A percentile compares a stretch with the other conserved stretches of the same genome.
Evolutionary conservation across 2,329 filamentous ascomycete genomes (phyloP).

Genomic region (Sordariomycetes sp.): DNA sequence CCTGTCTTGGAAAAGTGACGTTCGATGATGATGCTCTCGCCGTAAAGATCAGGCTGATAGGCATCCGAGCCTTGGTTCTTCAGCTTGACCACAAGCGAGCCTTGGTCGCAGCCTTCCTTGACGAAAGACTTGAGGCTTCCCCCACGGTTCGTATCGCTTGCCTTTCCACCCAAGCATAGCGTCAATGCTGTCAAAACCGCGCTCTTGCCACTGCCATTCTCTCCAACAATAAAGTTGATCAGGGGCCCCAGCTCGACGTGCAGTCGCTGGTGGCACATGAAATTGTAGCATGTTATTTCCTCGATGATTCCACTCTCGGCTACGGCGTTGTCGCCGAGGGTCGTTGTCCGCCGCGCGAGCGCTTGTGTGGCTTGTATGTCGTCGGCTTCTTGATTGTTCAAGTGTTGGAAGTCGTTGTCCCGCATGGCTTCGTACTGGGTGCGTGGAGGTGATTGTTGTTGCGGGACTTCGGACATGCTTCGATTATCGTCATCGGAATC

Average conservation of each 20-base stretch:
- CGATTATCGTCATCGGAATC: slow-evolving; percentile 18
- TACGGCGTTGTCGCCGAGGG: slow-evolving; percentile 58
- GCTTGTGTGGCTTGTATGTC: slow-evolving; percentile 58
- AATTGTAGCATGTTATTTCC: slow-evolving; percentile 79
- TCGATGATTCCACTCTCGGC: slow-evolving; percentile 84
- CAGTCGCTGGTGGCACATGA: slow-evolving; percentile 88
- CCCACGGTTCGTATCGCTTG: slow-evolving; percentile 84
- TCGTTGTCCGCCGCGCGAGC: slow-evolving; percentile 38
- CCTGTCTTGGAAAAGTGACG: slow-evolving; percentile 73
- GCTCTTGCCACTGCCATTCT: slow-evolving; percentile 97
- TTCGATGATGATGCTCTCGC: slow-evolving; percentile 81
- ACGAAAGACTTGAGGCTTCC: slow-evolving; percentile 84
- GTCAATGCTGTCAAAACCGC: slow-evolving; percentile 89
- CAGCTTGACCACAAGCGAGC: slow-evolving; percentile 70
- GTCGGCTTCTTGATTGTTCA: slow-evolving; percentile 46
- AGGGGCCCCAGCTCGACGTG: slow-evolving; percentile 81
- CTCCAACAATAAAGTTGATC: slow-evolving; percentile 96
- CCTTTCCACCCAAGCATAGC: slow-evolving; percentile 89
- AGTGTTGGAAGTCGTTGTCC: slow-evolving; percentile 49
- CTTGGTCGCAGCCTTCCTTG: slow-evolving; percentile 75
- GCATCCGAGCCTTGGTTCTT: slow-evolving; percentile 85
- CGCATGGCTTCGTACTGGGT: slow-evolving; percentile 55
- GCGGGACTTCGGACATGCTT: too few relatives aligned
- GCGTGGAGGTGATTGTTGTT: slow-evolving; percentile 33
- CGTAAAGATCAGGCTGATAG: slow-evolving; percentile 75